These are phyloP conservation scores for Salvia splendens DNA, from an alignment of 257 asterid species.

Conservation along the genomic window DNA sequence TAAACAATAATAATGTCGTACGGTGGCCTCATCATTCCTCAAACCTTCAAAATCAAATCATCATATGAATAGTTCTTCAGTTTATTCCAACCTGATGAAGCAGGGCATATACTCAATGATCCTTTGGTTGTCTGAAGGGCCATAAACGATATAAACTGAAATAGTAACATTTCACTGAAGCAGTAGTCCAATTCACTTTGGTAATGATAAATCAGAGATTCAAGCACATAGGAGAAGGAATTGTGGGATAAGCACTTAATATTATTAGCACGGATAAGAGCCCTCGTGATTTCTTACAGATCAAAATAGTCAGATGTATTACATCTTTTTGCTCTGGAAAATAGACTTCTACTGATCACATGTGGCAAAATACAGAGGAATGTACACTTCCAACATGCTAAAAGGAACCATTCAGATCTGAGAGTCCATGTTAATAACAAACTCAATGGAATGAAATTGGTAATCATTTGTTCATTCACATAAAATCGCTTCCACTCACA, in stretches of 20 bases:
- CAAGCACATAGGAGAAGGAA: background rate
- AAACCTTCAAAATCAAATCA: constrained; percentile 30
- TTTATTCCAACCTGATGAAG: constrained; percentile 30
- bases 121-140: constrained; percentile 35
- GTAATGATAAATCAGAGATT: background rate
- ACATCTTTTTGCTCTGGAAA: background rate
- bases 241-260: background rate
- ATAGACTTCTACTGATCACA: background rate
- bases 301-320: background rate
- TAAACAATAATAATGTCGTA: constrained; percentile 29
- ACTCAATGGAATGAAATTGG: constrained; percentile 16
- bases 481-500: background rate
- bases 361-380: background rate
- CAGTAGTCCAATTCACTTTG: background rate
- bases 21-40: constrained; percentile 30
- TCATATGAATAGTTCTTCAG: constrained; percentile 30
- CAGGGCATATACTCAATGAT: constrained; percentile 23
- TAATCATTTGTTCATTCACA: background rate
- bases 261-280: background rate
- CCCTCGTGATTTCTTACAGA: background rate
- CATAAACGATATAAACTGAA: constrained; percentile 15
- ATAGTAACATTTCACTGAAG: constrained; percentile 2
- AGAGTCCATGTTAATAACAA: constrained; percentile 13
- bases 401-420: constrained; percentile 9
- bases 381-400: background rate